A percentile compares a stretch with the other conserved stretches of the same genome.
phyloP scores from a whole-genome alignment of 2,329 filamentous ascomycete genomes.

The Diaporthe citrichinensis region DNA sequence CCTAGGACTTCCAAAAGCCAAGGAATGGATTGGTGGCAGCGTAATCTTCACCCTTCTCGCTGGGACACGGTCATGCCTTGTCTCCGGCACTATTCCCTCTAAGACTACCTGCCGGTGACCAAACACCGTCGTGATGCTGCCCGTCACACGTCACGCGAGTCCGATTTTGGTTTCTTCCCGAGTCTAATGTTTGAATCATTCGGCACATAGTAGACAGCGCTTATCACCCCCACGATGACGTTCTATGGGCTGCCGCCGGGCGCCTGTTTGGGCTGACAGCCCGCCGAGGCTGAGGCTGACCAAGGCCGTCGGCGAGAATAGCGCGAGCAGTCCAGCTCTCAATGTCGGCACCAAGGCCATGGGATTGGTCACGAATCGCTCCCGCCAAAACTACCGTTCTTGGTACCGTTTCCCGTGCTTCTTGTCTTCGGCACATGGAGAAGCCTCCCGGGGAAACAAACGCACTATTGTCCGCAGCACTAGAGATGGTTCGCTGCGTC shows the following conservation, averaged over 20 bases:
- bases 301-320: slow-evolving; percentile 20
- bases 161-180: not conserved
- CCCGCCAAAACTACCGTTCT: slow-evolving; percentile 1
- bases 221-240: slow-evolving; percentile 24
- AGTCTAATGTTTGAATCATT: not conserved
- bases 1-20: not conserved
- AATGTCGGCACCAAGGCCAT: not conserved
- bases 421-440: not conserved
- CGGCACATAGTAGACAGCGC: not conserved
- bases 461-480: not conserved
- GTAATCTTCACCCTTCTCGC: not conserved
- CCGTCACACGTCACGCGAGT: not conserved
- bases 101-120: not conserved
- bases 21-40: not conserved
- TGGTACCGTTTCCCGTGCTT: slow-evolving; percentile 1
- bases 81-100: not conserved
- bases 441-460: slow-evolving; percentile 8
- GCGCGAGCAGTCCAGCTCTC: not conserved
- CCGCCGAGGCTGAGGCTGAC: not conserved
- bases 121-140: not conserved
- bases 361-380: not conserved
- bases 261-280: slow-evolving; percentile 1
- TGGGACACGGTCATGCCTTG: not conserved
- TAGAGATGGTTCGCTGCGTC: not conserved
- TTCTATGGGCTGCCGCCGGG: not conserved